Base-by-base conservation (phyloP, 768 basidiomycete genomes). In the Postia placenta region DNA sequence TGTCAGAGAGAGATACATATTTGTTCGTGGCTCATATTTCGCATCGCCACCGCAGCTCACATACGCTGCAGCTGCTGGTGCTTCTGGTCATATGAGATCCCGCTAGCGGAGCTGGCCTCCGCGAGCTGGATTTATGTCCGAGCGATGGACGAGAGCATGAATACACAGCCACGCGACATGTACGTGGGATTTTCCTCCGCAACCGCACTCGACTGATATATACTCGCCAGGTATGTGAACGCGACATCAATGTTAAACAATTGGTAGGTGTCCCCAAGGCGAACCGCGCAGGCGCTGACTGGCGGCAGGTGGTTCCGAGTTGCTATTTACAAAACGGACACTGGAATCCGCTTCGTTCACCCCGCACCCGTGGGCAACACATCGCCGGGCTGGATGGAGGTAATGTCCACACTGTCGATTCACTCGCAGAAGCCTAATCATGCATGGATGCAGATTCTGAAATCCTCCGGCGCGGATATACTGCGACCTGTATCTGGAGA, bases 231-330 rank as follows among this genome's bases (percentile, higher is more conserved):
- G 30, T 33, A 57, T 49, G 75, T 73, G 74, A 79, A 77, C 57
- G 71, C 74, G n/a, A 73, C 75, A 12, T 71, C 72, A 11, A 81
- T 81, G 81, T 75, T 82, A 76, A 81, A 82, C 49, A 77, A 75
- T 44, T 67, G 56, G 56, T 54, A 46, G 11, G 49, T 30, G 30
- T 7, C 7, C 30, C 30, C 30, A 33, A 33, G 30, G 9, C 7
- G 15, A 33, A 33, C 9, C 14, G 20, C 25, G n/a, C 22, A 36
- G 6, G n/a, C 28, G 17, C 48, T 27, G 33, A 27, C 22, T 5
- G 28, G 15, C 5, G 9, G 20, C 25, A 75, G 74, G 72, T 81
- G 79, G 78, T 83, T 81, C 58, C 64, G 78, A 33, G 74, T 82
- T 28, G 74, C 69, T 5, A 64, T 82, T 19, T 69, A 70, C 55